Evolutionary conservation across 805 yeast species (phyloP), one percentile per base, ranked within the genome.

Genomic region (Hanseniaspora mollemarum): DNA sequence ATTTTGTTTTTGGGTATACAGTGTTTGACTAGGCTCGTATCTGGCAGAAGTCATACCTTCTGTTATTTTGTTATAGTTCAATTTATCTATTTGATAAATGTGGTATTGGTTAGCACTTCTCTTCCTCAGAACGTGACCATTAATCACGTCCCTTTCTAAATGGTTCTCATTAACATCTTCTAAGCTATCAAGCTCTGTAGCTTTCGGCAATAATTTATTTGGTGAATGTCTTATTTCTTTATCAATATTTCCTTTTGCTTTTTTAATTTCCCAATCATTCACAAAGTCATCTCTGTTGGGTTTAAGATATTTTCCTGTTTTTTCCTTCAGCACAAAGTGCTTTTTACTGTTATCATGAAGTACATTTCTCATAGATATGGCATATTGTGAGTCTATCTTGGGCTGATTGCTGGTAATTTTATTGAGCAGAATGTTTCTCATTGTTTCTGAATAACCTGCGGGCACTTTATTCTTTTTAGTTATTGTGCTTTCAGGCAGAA

Each of bases 51-150:
- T 16, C 45, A 48, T 48, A 15, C 36, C 24, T 6, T 36, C 43
- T 3, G 51, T 48, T 8, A 48, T 48, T 32, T 48, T 48, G n/a
- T 48, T 35, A 48, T 48, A 48, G 21, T 48, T 48, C 8, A 48
- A 15, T 24, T 37, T 46, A 13, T 48, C 51, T 2, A 48, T n/a
- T 19, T 48, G 41, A 26, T 40, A 48, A 8, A 48, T 48, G 19
- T 48, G 51, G 10, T 40, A 22, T 29, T 48, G 51, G 4, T 40
- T 40, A 15, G 33, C 29, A 18, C 40, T 48, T 40, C 51, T 48
- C 19, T 48, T 48, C 10, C 51, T 10, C 5, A 48, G 28, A n/a
- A 48, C 24, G 26, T 48, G 51, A 1, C 51, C 51, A 15, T 38
- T 38, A 15, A 46, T 19, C n/a, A 46, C 16, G 10, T 40, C 45